Percentiles rank a stretch among this genome's conserved stretches.
Conservation (phyloP, 1,284 basidiomycete species). For the Lentinula novae-zelandiae region DNA sequence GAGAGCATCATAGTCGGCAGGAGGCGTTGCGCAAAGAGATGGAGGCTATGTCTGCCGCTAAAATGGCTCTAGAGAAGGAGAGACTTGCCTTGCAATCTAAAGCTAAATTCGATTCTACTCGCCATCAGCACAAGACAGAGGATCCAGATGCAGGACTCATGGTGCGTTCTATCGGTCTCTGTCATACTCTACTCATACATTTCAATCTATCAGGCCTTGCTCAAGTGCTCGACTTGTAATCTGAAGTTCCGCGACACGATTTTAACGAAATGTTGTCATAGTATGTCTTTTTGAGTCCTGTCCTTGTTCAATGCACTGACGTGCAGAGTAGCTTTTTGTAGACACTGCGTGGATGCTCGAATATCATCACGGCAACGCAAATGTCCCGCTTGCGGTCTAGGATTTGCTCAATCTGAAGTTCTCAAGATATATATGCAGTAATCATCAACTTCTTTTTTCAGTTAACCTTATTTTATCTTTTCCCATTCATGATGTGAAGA, state of each 20-base stretch:
- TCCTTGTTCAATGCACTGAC: not conserved
- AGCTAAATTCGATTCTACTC: slow-evolving; percentile 21
- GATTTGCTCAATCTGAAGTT: slow-evolving; percentile 87
- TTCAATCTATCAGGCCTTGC: slow-evolving; percentile 60
- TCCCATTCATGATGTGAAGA: slow-evolving; percentile 11
- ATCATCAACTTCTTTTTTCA: slow-evolving; percentile 4
- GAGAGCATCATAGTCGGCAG: slow-evolving; percentile 25
- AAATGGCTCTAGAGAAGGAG: slow-evolving; percentile 53
- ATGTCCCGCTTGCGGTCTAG: slow-evolving; percentile 87
- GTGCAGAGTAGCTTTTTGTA: slow-evolving; percentile 78
- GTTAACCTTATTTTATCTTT: slow-evolving; percentile 8
- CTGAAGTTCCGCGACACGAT: slow-evolving; percentile 82
- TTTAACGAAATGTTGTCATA: slow-evolving; percentile 93
- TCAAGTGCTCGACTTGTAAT: slow-evolving; percentile 92
- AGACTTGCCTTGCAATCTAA: slow-evolving; percentile 43
- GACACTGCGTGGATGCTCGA: slow-evolving; percentile 82
- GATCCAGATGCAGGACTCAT: slow-evolving; percentile 6
- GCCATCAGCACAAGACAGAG: slow-evolving; percentile 5
- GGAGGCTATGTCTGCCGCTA: slow-evolving; percentile 42
- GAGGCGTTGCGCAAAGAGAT: slow-evolving; percentile 39
- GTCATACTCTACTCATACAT: not conserved
- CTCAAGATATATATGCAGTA: slow-evolving; percentile 84
- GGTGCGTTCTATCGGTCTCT: not conserved
- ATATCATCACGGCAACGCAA: slow-evolving; percentile 92
- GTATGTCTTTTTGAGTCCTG: slow-evolving; percentile 44